Evolutionary conservation across 176 grass and related monocot genomes (phyloP).

Genomic region (Cenchrus americanus): DNA sequence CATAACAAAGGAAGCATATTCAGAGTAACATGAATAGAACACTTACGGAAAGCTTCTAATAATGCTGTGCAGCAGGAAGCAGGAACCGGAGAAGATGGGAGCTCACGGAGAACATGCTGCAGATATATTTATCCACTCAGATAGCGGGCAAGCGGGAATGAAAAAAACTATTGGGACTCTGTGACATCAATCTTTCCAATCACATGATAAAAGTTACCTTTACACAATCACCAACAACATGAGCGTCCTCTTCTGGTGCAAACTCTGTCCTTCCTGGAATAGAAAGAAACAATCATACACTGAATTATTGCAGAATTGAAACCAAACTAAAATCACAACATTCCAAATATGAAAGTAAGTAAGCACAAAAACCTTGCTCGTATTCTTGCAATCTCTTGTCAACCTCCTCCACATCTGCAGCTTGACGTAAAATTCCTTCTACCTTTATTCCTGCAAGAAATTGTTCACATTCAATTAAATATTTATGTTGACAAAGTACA

Average conservation of each 20-base stretch:
- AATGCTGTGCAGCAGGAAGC: conserved; percentile 98
- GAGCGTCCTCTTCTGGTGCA: conserved; percentile 88
- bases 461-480: conserved; percentile 41
- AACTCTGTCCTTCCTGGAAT: conserved; percentile 84
- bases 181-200: conserved; percentile 37
- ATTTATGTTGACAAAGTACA: conserved; percentile 28
- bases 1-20: conserved; percentile 26
- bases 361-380: conserved; percentile 79
- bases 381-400: conserved; percentile 95
- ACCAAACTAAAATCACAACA: conserved; percentile 26
- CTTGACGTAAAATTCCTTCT: conserved; percentile 96
- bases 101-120: conserved; percentile 93
- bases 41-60: conserved; percentile 97
- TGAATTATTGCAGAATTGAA: conserved; percentile 23
- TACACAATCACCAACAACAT: conserved; percentile 95
- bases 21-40: conserved; percentile 27
- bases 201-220: conserved; percentile 67
- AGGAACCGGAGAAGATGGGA: conserved; percentile 96
- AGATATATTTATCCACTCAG: conserved; percentile 39
- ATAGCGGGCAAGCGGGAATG: conserved; percentile 25
- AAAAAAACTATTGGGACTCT: conserved; percentile 25
- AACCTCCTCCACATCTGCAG: conserved; percentile 97
- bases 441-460: conserved; percentile 82
- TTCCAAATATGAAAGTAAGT: conserved; percentile 38
- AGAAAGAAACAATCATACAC: conserved; percentile 41